Evolutionary conservation across 2,329 filamentous ascomycete species (phyloP).

Genomic region (Daldinia sp.): DNA sequence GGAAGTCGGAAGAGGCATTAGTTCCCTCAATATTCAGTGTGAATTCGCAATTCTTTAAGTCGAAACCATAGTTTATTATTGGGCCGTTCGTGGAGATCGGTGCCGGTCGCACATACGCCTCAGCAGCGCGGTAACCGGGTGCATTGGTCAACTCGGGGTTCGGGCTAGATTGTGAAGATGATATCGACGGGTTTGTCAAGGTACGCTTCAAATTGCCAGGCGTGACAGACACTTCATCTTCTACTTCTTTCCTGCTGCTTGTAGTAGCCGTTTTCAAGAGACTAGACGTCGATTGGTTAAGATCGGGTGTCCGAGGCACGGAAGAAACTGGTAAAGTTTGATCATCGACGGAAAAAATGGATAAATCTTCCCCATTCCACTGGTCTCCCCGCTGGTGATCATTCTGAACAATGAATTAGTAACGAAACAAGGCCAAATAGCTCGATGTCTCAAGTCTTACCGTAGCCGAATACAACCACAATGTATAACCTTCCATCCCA

Average conservation of each 20-base stretch:
- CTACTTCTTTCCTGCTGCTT: conserved; percentile 51
- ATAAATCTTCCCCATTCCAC: conserved; percentile 98
- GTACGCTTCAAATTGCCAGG: conserved; percentile 79
- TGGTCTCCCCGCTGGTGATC: conserved; percentile 88
- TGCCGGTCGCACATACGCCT: conserved; percentile 89
- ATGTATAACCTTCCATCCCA: conserved; percentile 81
- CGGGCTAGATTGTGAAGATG: conserved; percentile 61
- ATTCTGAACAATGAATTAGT: conserved; percentile 63
- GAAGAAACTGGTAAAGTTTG: conserved; percentile 64
- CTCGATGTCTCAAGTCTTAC: conserved; percentile 54
- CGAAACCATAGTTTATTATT: conserved; percentile 78
- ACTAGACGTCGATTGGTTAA: conserved; percentile 58
- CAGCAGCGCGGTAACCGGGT: conserved; percentile 85
- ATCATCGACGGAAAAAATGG: conserved; percentile 88
- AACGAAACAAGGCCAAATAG: conserved; percentile 31
- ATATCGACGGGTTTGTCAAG: conserved; percentile 72
- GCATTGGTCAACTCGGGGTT: conserved; percentile 67
- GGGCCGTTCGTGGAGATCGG: conserved; percentile 79
- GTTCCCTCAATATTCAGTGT: conserved; percentile 72
- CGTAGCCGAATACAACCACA: conserved; percentile 85
- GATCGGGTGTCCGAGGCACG: conserved; percentile 53
- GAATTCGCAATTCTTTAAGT: conserved; percentile 81
- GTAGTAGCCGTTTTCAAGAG: conserved; percentile 51
- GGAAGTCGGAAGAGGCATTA: conserved; percentile 64
- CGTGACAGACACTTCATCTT: conserved; percentile 68